Evolutionary conservation across 805 yeast genomes (phyloP), one percentile per base, ranked within the genome.

Genomic region (Lachancea cidri): DNA sequence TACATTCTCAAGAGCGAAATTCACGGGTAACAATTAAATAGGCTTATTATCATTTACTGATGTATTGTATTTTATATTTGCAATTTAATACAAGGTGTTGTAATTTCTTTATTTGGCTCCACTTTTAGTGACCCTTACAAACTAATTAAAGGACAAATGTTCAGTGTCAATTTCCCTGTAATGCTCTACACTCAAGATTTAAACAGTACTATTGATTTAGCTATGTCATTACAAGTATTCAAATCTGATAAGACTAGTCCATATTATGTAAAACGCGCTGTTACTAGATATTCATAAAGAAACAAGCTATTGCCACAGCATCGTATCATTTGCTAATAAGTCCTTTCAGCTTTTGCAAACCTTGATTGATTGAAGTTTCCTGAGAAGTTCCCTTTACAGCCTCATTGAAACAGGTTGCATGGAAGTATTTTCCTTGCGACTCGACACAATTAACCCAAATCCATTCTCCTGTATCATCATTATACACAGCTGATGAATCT

Each of bases 401-500:
- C 48, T 86, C 93, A n/a, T 72, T 64, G 55, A 73, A 77, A 55
- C 94, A 85, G 1, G 78, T 70, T 31, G 79, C 80, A 62, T 85
- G 93, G 55, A 76, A 80, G 18, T 76, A 70, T 45, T 68, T 69
- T 2, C 70, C 74, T 38, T 71, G 67, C 1, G 67, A 68, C 38
- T 68, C 70, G 11, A 79, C 68, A 2, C 87, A 81, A 54, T 82
- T 80, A 46, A 68, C 72, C 88, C 89, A 84, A 16, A 84, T 74
- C 94, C 94, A 85, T 50, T 83, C 89, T 43, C 88, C 91, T 2
- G 73, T 62, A 35, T 79, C 83, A 50, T 83, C 91, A 49, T 78
- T 79, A 70, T 81, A 85, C 5, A 72, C 72, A n/a, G 82, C 82
- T 35, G 68, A 65, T 20, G 81, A 68, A 8, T 66, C 68, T 45